Percentiles rank a stretch among this genome's conserved stretches.
Evolutionary conservation across 208 protist genomes (phyloP).

Genomic region (Willaertia magna): DNA sequence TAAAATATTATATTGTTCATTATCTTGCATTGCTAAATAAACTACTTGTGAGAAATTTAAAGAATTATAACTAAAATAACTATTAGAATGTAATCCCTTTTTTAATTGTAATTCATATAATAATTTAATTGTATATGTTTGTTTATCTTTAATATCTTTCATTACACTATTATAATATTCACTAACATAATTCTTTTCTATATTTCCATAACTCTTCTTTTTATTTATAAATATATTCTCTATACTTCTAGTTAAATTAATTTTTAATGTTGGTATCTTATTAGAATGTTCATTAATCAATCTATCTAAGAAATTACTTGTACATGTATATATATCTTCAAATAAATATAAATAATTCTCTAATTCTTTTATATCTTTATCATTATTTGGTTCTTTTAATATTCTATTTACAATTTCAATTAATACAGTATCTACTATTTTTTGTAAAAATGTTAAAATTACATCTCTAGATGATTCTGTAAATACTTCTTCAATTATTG

Average conservation of each 20-base stretch:
- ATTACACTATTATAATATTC: background rate
- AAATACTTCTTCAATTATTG: background rate
- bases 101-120: no score
- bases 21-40: background rate
- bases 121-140: background rate
- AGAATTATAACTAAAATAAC: no score
- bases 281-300: background rate
- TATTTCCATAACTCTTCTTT: background rate
- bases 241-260: background rate
- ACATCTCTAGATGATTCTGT: background rate
- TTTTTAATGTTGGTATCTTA: background rate
- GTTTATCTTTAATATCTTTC: background rate
- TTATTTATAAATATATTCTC: background rate
- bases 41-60: background rate
- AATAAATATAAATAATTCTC: background rate
- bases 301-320: background rate
- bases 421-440: background rate
- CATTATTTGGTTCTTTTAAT: background rate
- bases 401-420: background rate
- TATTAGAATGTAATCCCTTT: no score
- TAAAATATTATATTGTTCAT: background rate
- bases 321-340: background rate
- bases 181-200: background rate
- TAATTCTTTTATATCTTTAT: no score
- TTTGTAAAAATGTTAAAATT: background rate